phyloP scores from a whole-genome alignment of 345 rosid genomes.

The Populus alba region DNA sequence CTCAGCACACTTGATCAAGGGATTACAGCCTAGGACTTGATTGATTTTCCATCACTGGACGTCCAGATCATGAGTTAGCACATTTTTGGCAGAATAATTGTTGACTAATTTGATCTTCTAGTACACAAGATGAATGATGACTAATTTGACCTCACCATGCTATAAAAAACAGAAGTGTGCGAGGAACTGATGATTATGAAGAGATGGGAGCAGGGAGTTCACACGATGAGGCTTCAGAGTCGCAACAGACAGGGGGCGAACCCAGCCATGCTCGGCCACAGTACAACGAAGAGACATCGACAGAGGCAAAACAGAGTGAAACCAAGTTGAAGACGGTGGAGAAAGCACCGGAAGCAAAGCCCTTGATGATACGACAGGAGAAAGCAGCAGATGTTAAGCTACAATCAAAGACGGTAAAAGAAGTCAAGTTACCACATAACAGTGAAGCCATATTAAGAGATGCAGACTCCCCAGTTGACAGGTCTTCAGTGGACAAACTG shows the following conservation, averaged over 20 bases:
- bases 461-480: slow-evolving; percentile 37
- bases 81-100: not conserved
- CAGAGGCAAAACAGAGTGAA: not conserved
- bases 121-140: not conserved
- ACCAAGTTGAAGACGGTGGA: not conserved
- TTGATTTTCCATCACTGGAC: not conserved
- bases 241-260: slow-evolving; percentile 10
- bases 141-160: not conserved
- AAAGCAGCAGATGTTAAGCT: not conserved
- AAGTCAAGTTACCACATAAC: slow-evolving; percentile 40
- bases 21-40: not conserved
- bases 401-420: not conserved
- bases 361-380: not conserved
- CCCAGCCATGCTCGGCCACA: not conserved
- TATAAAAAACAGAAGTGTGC: not conserved
- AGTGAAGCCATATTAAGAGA: slow-evolving; percentile 43
- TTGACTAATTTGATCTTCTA: not conserved
- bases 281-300: not conserved
- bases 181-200: not conserved
- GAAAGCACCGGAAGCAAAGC: not conserved
- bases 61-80: not conserved
- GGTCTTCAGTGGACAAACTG: slow-evolving; percentile 28
- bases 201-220: slow-evolving; percentile 29
- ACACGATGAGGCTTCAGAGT: slow-evolving; percentile 15
- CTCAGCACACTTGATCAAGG: not conserved